These are phyloP conservation scores for Kuraishia ogatae DNA, from an alignment of 805 yeast species.

Conservation along the genomic window DNA sequence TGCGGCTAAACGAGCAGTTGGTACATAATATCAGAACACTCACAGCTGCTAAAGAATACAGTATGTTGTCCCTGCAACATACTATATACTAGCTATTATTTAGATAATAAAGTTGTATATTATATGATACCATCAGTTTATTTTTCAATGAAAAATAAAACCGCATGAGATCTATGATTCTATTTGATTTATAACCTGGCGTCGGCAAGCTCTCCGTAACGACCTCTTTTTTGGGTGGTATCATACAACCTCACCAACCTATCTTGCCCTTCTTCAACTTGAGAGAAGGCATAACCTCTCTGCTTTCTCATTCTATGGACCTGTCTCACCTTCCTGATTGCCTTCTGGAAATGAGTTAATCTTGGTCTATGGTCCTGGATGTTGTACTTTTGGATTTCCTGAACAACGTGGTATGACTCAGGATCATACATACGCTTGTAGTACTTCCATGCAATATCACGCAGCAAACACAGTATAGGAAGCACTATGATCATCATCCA, in stretches of 20 bases:
- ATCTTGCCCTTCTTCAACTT: conserved; percentile 91
- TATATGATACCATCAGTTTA: not conserved
- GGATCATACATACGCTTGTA: conserved; percentile 89
- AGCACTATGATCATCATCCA: conserved; percentile 79
- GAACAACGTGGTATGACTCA: conserved; percentile 89
- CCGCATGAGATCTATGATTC: not conserved
- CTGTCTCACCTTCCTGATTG: conserved; percentile 94
- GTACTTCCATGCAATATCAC: conserved; percentile 93
- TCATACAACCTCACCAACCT: conserved; percentile 88
- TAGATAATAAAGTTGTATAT: not conserved
- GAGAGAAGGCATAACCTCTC: conserved; percentile 97
- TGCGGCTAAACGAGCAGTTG: not conserved
- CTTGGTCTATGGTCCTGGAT: conserved; percentile 93
- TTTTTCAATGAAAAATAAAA: no score
- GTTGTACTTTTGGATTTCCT: conserved; percentile 92
- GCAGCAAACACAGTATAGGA: conserved; percentile 66
- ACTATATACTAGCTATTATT: not conserved
- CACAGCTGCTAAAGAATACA: not conserved
- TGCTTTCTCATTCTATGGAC: conserved; percentile 97
- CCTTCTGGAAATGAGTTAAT: conserved; percentile 93
- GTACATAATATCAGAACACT: not conserved
- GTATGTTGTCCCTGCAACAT: not conserved
- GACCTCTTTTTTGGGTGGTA: conserved; percentile 53
- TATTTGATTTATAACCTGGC: not conserved
- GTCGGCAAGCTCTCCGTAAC: conserved; percentile 2